Evolutionary conservation across 2,329 filamentous ascomycete species (phyloP), one percentile per base, ranked within the genome.

Genomic region (Penicillium sp.): DNA sequence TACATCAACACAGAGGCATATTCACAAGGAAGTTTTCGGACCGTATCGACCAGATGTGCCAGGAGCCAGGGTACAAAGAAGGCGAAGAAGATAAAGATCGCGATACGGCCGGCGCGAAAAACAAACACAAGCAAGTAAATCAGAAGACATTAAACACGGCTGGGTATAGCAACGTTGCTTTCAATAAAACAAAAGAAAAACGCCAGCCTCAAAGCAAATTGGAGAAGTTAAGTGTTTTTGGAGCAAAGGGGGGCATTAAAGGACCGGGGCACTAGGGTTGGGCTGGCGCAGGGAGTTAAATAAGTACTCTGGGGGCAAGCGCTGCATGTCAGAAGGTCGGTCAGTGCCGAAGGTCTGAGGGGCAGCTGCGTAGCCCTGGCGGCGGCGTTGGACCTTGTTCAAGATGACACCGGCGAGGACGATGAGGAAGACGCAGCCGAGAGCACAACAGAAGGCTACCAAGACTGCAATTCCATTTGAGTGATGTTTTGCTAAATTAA

Each of bases 401-500:
- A 78, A 66, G 58, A 78, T 77, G 47, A 79, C 70, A 46, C 76
- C 76, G 36, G 75, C 68, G 41, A 76, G 67, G 45, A 79, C 74
- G 47, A 79, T 76, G 30, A 79, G 70, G 70, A 79, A 79, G 51
- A 79, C 73, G 55, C 73, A 77, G 56, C 74, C 76, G 34, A 78
- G 67, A 7, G 76, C 76, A 53, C 75, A 74, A 60, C 76, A 79
- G 60, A 79, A 76, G 1, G 76, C 74, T 18, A 79, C 70, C 18
- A 79, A 65, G 19, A 79, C 70, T 18, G 76, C 73, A 34, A 79
- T 77, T 32, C 76, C 76, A 51, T 71, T 72, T 8, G 76, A 77
- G 57, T 70, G 75, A 55, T 71, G 68, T 47, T 67, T 61, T 47
- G 63, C 71, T 75, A 47, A 54, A n/a, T 35, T 23, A 2, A 6